A percentile compares a stretch with the other conserved stretches of the same genome.
These are phyloP conservation scores for Daldinia grandis DNA, from an alignment of 495 filamentous ascomycete species.

Conservation along the genomic window DNA sequence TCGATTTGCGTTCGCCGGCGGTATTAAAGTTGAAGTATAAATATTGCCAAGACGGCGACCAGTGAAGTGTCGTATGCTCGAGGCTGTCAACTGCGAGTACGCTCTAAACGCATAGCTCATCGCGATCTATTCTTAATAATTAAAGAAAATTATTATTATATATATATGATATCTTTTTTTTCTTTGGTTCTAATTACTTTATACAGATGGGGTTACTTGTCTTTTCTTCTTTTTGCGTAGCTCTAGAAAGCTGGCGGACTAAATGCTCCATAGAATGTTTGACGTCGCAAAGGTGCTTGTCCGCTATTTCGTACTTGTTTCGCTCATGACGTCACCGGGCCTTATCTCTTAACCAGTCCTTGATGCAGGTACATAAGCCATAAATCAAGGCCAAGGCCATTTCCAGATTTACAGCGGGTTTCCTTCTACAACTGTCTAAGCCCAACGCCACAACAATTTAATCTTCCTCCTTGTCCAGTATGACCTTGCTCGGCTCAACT, in stretches of 20 bases:
- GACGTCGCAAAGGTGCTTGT: conserved; percentile 2
- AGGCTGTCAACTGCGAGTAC: conserved; percentile 40
- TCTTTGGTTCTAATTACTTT: neutral
- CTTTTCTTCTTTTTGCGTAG: neutral
- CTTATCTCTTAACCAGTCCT: neutral
- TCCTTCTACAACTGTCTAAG: neutral
- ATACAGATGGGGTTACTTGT: conserved; percentile 1
- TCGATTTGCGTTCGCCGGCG: conserved; percentile 9
- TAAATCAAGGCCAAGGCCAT: neutral
- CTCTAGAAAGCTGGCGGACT: conserved; percentile 20
- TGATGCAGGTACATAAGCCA: neutral
- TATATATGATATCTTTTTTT: no score
- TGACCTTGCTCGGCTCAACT: neutral
- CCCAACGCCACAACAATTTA: neutral
- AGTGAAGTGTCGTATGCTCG: conserved; percentile 28
- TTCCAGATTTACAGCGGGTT: conserved; percentile 7
- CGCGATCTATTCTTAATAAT: conserved; percentile 33
- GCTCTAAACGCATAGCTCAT: conserved; percentile 46
- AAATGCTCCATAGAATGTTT: conserved; percentile 24
- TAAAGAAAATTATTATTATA: neutral
- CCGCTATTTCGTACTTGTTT: conserved; percentile 20
- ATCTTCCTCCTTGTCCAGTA: neutral
- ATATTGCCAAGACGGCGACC: conserved; percentile 17
- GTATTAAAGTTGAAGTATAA: neutral
- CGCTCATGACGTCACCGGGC: conserved; percentile 27